A percentile compares a stretch with the other conserved stretches of the same genome.
Conservation (phyloP, 352 stramenopile genomes). For the Pythium sukuiense region DNA sequence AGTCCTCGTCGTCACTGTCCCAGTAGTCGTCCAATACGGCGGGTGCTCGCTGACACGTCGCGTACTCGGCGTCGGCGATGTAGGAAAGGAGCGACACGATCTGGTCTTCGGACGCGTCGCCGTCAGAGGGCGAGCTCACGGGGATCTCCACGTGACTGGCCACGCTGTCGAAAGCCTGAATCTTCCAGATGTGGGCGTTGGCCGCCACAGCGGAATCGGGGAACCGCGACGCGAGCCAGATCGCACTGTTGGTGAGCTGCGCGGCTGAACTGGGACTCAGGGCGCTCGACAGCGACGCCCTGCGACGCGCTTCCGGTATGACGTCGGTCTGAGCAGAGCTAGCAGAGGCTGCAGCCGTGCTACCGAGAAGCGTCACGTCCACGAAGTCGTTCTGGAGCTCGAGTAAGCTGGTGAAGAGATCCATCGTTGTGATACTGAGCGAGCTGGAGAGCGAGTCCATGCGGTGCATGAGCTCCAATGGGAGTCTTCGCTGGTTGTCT, state of each 20-base stretch:
- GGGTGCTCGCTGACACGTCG: constrained; percentile 64
- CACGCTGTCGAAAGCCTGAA: constrained; percentile 57
- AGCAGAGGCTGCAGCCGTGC: neutral
- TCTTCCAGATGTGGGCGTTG: constrained; percentile 83
- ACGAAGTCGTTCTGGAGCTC: constrained; percentile 66
- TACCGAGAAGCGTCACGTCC: constrained; percentile 55
- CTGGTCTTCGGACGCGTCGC: constrained; percentile 45
- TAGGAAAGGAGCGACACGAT: constrained; percentile 84
- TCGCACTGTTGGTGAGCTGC: constrained; percentile 31
- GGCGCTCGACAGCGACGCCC: constrained; percentile 4
- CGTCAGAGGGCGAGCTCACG: constrained; percentile 21
- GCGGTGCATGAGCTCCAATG: constrained; percentile 68
- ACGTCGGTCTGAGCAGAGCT: neutral
- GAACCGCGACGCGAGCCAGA: constrained; percentile 83
- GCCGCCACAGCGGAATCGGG: constrained; percentile 73
- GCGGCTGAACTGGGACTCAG: constrained; percentile 24
- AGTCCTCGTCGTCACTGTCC: constrained; percentile 56
- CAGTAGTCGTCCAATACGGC: constrained; percentile 42
- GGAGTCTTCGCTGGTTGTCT: constrained; percentile 40
- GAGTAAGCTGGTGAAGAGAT: constrained; percentile 76
- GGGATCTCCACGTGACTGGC: constrained; percentile 59
- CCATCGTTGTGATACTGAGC: constrained; percentile 79
- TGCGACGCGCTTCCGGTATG: neutral
- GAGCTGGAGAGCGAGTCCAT: constrained; percentile 82
- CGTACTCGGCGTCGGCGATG: constrained; percentile 82